These are phyloP conservation scores for Carex myosuroides DNA, from an alignment of 176 grass and related monocot species.

Conservation along the genomic window DNA sequence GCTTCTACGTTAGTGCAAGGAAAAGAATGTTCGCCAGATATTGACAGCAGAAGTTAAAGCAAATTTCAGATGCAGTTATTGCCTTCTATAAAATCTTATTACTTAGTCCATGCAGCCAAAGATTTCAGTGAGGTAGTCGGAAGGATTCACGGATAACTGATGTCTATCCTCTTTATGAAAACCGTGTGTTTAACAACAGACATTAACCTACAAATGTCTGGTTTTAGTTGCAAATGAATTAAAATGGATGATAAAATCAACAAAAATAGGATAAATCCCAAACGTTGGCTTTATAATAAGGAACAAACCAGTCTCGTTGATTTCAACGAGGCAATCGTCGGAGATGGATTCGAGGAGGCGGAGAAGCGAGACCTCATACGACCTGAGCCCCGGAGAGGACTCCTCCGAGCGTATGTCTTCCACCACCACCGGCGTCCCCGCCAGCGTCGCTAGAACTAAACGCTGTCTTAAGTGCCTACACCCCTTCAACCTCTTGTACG, in stretches of 20 bases:
- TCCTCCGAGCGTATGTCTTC: conserved; percentile 65
- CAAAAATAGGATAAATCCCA: not conserved
- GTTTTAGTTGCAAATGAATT: not conserved
- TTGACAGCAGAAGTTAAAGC: not conserved
- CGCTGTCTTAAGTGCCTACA: conserved; percentile 67
- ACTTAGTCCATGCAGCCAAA: not conserved
- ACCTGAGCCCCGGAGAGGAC: conserved; percentile 51
- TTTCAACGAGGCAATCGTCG: conserved; percentile 55
- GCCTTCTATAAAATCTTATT: not conserved
- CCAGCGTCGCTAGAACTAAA: conserved; percentile 65
- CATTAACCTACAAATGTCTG: not conserved
- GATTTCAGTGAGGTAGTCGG: not conserved
- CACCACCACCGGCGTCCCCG: conserved; percentile 48
- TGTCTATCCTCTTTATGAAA: not conserved
- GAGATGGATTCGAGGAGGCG: conserved; percentile 78
- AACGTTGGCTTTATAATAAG: not conserved
- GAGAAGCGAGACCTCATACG: conserved; percentile 71
- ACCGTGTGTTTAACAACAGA: not conserved
- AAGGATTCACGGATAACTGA: not conserved
- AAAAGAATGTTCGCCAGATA: not conserved
- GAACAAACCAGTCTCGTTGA: conserved; percentile 59
- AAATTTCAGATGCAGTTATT: not conserved
- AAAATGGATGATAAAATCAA: not conserved
- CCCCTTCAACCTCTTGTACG: conserved; percentile 41
- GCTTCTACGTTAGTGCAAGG: not conserved